These are phyloP conservation scores for Nannochloris sp. DNA, from an alignment of 139 green algal species.

Conservation along the genomic window DNA sequence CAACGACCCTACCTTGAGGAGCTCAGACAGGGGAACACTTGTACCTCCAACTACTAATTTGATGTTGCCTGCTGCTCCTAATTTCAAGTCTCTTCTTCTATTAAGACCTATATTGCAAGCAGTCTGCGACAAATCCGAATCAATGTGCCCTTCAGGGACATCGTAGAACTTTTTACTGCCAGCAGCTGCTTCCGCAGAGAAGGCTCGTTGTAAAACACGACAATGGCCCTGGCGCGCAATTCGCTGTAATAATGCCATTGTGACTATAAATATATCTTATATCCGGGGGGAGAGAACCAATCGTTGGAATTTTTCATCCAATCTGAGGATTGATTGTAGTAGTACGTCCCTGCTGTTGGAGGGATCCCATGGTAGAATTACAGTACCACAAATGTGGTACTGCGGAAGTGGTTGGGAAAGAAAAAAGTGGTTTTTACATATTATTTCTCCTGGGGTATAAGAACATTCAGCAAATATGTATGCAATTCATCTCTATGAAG, in stretches of 20 bases:
- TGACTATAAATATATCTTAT: not conserved
- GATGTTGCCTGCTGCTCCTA: conserved; percentile 28
- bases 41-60: conserved; percentile 15
- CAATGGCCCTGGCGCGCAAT: not conserved
- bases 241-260: conserved; percentile 4
- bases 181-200: not conserved
- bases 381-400: too few species aligned
- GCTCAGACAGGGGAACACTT: conserved; percentile 14
- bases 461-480: conserved; percentile 1
- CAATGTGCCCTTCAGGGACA: conserved; percentile 34
- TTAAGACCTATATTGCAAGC: conserved; percentile 39
- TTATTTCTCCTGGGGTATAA: not conserved
- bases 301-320: too few species aligned
- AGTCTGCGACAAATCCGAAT: conserved; percentile 30
- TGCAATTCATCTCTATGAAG: conserved; percentile 3
- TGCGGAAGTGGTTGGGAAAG: too few species aligned
- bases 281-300: too few species aligned
- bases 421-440: not conserved
- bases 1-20: conserved; percentile 27
- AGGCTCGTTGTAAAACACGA: not conserved
- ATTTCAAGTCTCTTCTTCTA: conserved; percentile 36
- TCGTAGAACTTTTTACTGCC: conserved; percentile 11
- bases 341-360: too few species aligned
- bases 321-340: too few species aligned
- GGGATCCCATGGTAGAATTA: too few species aligned